Evolutionary conservation across 2,329 filamentous ascomycete species (phyloP).

Genomic region (Penicillium hordei): DNA sequence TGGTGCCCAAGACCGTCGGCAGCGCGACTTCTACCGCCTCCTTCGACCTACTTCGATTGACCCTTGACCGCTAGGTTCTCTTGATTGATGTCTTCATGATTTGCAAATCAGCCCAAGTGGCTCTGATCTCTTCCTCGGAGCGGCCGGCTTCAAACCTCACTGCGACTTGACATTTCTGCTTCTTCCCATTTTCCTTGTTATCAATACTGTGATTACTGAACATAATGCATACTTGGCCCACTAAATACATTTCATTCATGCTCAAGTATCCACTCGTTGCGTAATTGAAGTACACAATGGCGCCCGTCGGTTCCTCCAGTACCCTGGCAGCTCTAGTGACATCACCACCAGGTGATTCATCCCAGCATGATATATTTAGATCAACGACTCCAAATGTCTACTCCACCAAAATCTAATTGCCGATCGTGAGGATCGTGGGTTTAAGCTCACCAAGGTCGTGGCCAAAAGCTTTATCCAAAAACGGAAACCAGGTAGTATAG

Average conservation of each 20-base stretch:
- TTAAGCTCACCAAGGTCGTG: background rate
- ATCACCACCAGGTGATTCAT: background rate
- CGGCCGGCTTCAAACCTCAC: slow-evolving; percentile 1
- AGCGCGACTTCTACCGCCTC: background rate
- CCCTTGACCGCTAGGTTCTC: background rate
- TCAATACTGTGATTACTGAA: slow-evolving; percentile 13
- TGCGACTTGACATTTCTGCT: background rate
- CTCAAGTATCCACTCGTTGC: background rate
- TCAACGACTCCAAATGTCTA: background rate
- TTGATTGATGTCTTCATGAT: slow-evolving; percentile 3
- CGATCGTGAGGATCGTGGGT: background rate
- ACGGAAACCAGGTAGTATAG: background rate
- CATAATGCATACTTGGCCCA: slow-evolving; percentile 11
- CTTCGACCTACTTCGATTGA: background rate
- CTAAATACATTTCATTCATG: background rate
- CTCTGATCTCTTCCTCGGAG: background rate
- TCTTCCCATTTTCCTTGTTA: slow-evolving; percentile 9
- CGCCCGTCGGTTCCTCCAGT: background rate
- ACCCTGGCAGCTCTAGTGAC: background rate
- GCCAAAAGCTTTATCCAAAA: background rate
- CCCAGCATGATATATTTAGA: background rate
- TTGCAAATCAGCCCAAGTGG: background rate
- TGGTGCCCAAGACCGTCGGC: background rate
- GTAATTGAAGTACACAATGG: background rate
- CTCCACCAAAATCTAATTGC: background rate